Evolutionary conservation across 2,329 filamentous ascomycete species (phyloP), one percentile per base, ranked within the genome.

Genomic region (Xylaria sp.): DNA sequence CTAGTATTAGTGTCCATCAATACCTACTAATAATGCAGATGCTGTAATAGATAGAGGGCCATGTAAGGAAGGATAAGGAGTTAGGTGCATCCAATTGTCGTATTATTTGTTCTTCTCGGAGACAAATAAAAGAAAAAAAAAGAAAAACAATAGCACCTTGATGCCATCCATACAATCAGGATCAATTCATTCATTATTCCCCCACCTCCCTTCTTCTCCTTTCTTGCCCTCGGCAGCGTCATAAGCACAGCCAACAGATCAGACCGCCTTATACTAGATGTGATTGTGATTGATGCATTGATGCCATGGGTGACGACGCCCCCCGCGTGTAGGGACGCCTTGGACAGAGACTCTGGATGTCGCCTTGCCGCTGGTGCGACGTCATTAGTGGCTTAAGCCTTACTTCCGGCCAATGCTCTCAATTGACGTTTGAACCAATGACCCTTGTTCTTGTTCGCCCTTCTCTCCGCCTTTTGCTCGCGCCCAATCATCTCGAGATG

Each of bases 401-500:
- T 29, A 44, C 32, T 37, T n/a, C 29, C 37, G 29, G 32, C 27
- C 27, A 40, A 48, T 59, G 29, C 10, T 42, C 21, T 25, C 27
- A 18, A 44, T 27, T 13, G 35, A 21, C 25, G 23, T 37, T 58
- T 29, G 21, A n/a, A n/a, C n/a, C n/a, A n/a, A n/a, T n/a, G n/a
- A n/a, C 2, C 27, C 53, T 12, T 50, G 57, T 18, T 51, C 16
- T 51, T 42, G 25, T 53, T 53, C 13, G 27, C 12, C 1, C 35
- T 51, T 23, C 29, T 18, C 23, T 40, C 54, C 53, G 62, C 63
- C 44, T 44, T 59, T 59, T 40, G 21, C 27, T 60, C 63, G 10
- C 47, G 12, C 16, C 62, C 62, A 65, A 53, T 60, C 47, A 51
- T 50, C 42, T 53, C 42, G 40, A 51, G 5, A 35, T 65, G 47